Evolutionary conservation across 1,139 yeast species (phyloP), one percentile per base, ranked within the genome.

Genomic region (Sugiyamaella pinicola): DNA sequence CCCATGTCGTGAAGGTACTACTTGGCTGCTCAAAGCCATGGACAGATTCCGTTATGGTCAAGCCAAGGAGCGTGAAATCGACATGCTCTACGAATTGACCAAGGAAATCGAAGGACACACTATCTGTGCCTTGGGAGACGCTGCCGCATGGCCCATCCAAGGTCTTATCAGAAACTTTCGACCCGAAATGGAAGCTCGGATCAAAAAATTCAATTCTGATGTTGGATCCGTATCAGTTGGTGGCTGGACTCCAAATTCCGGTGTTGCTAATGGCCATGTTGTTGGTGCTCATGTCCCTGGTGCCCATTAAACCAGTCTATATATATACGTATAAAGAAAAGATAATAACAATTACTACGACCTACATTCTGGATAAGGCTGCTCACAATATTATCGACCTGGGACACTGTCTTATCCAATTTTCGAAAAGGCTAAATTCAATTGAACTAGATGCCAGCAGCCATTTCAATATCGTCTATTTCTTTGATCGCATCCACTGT

Each of bases 1-100:
- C n/a, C 96, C 96, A 55, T 88, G 96, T 74, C 84, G 96, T 72
- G 96, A 88, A 75, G 96, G 96, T 58, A 88, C 96, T 46, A 85
- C 95, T 29, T 87, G 93, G 87, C 75, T 87, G 61, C 77, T 79
- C 58, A 85, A 82, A 72, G 84, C 87, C 80, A 87, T 87, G 96
- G 87, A 85, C 67, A 81, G 96, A 68, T 80, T 88, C 70, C 80
- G 75, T 56, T 74, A 72, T 56, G 96, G 96, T 48, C 93, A 86
- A 75, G 95, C 95, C 49, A 78, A 80, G 58, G 83, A 79, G 64
- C 80, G 82, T 60, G 96, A 87, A 72, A 87, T 87, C 63, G 96
- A 87, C 67, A 82, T 82, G 86, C 81, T 88, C 55, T 79, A 78
- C 65, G 96, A 87, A 73, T 80, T 87, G 61, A 83, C 91, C 58